phyloP scores from a whole-genome alignment of 352 stramenopile genomes.

The Phytophthora meadii region DNA sequence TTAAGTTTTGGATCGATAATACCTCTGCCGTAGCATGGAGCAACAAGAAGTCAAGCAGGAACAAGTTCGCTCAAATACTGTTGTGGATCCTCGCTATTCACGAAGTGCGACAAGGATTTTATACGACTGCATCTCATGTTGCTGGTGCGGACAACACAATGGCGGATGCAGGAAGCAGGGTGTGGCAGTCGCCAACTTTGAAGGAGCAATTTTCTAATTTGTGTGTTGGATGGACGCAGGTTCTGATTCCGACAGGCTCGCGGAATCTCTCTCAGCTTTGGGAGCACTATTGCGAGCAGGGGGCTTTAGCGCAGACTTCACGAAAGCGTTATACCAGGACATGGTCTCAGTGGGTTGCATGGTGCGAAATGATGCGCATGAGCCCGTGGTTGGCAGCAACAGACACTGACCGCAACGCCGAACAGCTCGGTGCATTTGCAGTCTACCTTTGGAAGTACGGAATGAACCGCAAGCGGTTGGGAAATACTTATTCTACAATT shows the following conservation, averaged over 20 bases:
- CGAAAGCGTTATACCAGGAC: conserved; percentile 5
- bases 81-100: conserved; percentile 9
- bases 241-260: conserved; percentile 11
- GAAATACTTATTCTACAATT: too few species aligned
- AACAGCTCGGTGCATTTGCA: too few species aligned
- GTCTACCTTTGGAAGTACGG: too few species aligned
- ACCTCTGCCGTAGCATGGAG: conserved; percentile 15
- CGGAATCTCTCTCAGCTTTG: conserved; percentile 28
- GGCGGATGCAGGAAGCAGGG: conserved; percentile 25
- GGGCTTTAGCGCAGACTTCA: conserved; percentile 16
- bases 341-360: conserved; percentile 9
- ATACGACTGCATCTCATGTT: conserved; percentile 12
- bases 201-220: conserved; percentile 5
- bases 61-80: conserved; percentile 21
- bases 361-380: conserved; percentile 9
- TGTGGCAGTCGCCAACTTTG: conserved; percentile 16
- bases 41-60: conserved; percentile 12
- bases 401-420: too few species aligned
- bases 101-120: conserved; percentile 22
- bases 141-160: conserved; percentile 15
- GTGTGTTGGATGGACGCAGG: conserved; percentile 7
- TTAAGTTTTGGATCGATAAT: conserved; percentile 19
- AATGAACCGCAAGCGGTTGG: too few species aligned
- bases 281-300: conserved; percentile 19
- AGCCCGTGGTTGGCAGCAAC: too few species aligned